Percentiles rank a stretch among this genome's conserved stretches.
Conservation (phyloP, 2,329 filamentous ascomycete species). For the Cadophora sp. region DNA sequence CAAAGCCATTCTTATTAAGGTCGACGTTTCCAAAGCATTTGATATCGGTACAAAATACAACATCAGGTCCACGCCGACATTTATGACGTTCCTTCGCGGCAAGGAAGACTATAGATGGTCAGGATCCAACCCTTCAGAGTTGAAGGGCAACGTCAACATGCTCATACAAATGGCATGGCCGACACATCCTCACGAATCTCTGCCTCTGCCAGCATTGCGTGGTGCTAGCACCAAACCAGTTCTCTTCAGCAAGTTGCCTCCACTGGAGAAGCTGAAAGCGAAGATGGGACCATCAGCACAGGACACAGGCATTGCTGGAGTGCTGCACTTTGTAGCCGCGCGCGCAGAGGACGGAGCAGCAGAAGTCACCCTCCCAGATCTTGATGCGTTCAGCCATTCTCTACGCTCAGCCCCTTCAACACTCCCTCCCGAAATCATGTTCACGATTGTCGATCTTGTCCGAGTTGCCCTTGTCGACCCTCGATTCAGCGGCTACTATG, state of each 20-base stretch:
- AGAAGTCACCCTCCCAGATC: slow-evolving; percentile 73
- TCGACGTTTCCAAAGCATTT: slow-evolving; percentile 74
- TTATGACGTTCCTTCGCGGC: slow-evolving; percentile 83
- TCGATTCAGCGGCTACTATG: slow-evolving; percentile 81
- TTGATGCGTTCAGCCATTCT: slow-evolving; percentile 68
- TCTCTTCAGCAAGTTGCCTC: slow-evolving; percentile 80
- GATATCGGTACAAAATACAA: slow-evolving; percentile 69
- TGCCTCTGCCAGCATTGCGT: slow-evolving; percentile 75
- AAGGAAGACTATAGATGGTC: slow-evolving; percentile 80
- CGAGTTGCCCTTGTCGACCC: slow-evolving; percentile 79
- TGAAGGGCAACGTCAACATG: slow-evolving; percentile 75
- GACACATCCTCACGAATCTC: slow-evolving; percentile 74
- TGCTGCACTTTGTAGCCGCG: slow-evolving; percentile 75
- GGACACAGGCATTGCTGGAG: slow-evolving; percentile 63
- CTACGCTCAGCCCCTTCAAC: slow-evolving; percentile 60
- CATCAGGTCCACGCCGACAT: slow-evolving; percentile 83
- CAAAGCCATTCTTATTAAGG: slow-evolving; percentile 78
- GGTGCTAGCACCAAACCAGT: slow-evolving; percentile 65
- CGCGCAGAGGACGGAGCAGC: slow-evolving; percentile 63
- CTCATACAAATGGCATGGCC: slow-evolving; percentile 78
- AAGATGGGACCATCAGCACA: slow-evolving; percentile 75
- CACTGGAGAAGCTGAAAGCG: slow-evolving; percentile 78
- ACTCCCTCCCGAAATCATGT: slow-evolving; percentile 71
- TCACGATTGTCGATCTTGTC: slow-evolving; percentile 85
- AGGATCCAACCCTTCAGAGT: slow-evolving; percentile 72